Conservation (phyloP, 768 basidiomycete species). For the Omphalotus guepiniiformis region DNA sequence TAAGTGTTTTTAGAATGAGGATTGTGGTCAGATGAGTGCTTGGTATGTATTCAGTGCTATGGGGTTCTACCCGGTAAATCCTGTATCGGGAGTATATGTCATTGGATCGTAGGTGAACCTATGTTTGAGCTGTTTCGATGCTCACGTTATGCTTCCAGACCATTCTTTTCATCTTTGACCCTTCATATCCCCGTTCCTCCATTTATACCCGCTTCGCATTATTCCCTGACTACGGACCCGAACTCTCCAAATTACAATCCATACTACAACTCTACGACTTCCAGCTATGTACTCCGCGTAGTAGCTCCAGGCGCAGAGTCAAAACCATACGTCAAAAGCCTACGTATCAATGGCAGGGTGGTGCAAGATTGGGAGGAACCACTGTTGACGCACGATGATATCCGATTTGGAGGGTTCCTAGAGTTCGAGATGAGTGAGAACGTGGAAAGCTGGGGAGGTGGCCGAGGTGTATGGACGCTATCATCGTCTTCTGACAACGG, state of each 20-base stretch:
- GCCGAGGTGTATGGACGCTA: slow-evolving; percentile 4
- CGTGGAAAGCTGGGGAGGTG: slow-evolving; percentile 39
- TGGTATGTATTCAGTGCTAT: slow-evolving; percentile 84
- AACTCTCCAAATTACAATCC: too few species aligned
- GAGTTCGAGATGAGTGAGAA: slow-evolving; percentile 61
- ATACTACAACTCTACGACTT: slow-evolving; percentile 8
- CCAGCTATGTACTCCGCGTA: slow-evolving; percentile 41
- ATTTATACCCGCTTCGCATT: slow-evolving; percentile 6
- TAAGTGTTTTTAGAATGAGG: slow-evolving; percentile 59
- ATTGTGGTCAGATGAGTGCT: slow-evolving; percentile 88
- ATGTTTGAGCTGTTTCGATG: not conserved
- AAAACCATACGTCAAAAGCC: slow-evolving; percentile 55
- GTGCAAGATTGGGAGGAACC: slow-evolving; percentile 31
- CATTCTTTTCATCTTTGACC: slow-evolving; percentile 49
- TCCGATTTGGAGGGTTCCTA: slow-evolving; percentile 52
- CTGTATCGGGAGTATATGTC: slow-evolving; percentile 70
- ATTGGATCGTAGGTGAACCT: slow-evolving; percentile 57
- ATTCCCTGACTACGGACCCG: not conserved
- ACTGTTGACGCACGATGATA: slow-evolving; percentile 56
- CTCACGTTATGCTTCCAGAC: slow-evolving; percentile 22
- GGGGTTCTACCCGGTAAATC: slow-evolving; percentile 85
- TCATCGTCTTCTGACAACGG: too few species aligned
- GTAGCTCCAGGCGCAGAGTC: slow-evolving; percentile 51
- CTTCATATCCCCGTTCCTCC: slow-evolving; percentile 46
- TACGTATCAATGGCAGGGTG: slow-evolving; percentile 50